These are phyloP conservation scores for Acanthamoeba comandoni DNA, from an alignment of 208 protist genomes.

Conservation along the genomic window DNA sequence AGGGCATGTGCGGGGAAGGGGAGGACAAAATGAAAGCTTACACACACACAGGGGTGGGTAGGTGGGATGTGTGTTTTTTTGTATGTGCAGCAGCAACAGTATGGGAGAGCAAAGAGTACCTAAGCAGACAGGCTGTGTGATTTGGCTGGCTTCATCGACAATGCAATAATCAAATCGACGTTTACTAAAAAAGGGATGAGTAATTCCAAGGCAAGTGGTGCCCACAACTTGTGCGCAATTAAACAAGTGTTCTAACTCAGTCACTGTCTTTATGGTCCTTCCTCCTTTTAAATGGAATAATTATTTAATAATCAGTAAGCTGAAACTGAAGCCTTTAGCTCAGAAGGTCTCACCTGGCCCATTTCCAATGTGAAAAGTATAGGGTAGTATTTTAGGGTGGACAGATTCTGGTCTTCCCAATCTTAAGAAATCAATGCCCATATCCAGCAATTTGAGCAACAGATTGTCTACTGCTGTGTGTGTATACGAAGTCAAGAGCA, in stretches of 20 bases:
- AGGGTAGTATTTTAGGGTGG: conserved; percentile 64
- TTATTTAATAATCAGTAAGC: background rate
- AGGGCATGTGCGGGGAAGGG: too few relatives aligned
- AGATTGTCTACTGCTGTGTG: conserved; percentile 88
- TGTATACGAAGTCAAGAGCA: conserved; percentile 88
- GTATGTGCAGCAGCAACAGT: too few relatives aligned
- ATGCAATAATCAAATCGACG: conserved; percentile 89
- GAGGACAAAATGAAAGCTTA: too few relatives aligned
- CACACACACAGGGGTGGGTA: too few relatives aligned
- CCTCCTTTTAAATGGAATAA: background rate
- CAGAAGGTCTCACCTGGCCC: conserved; percentile 12
- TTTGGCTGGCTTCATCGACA: conserved; percentile 88
- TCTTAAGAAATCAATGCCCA: conserved; percentile 82
- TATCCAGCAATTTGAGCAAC: conserved; percentile 83
- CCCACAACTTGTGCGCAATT: conserved; percentile 79
- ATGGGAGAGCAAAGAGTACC: conserved; percentile 77
- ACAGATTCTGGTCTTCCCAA: conserved; percentile 77
- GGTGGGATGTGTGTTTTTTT: too few relatives aligned
- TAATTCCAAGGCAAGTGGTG: conserved; percentile 84
- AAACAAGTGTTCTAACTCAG: conserved; percentile 69
- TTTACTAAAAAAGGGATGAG: conserved; percentile 82
- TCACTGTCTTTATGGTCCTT: conserved; percentile 33
- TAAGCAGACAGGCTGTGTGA: conserved; percentile 84
- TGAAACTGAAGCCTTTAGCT: too few relatives aligned
- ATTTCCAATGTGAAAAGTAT: conserved; percentile 71